Evolutionary conservation across 1,284 basidiomycete species (phyloP).

Genomic region (Tetrapyrgos nigripes): DNA sequence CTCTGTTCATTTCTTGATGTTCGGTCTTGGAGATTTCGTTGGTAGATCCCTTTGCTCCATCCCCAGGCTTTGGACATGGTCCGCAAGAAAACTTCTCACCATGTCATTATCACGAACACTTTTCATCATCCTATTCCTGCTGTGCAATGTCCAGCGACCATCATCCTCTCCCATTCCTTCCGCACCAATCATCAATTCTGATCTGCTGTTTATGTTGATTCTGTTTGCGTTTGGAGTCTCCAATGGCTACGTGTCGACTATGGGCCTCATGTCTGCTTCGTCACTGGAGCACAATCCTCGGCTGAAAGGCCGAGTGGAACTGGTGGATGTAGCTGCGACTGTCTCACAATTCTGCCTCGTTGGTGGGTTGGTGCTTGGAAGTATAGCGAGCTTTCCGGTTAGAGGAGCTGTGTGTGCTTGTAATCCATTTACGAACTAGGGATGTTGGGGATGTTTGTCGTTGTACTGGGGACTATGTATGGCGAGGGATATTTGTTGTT

Average conservation of each 20-base stretch:
- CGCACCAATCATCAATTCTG: slow-evolving; percentile 70
- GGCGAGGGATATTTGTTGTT: no score
- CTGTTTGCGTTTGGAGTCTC: slow-evolving; percentile 77
- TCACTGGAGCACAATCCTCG: slow-evolving; percentile 76
- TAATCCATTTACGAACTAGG: slow-evolving; percentile 62
- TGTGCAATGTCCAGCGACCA: slow-evolving; percentile 78
- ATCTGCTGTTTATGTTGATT: slow-evolving; percentile 76
- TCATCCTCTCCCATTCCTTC: slow-evolving; percentile 29
- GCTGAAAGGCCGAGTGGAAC: slow-evolving; percentile 66
- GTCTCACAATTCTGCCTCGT: slow-evolving; percentile 82
- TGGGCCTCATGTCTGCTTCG: slow-evolving; percentile 76
- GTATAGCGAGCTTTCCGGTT: slow-evolving; percentile 81
- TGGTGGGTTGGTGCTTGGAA: slow-evolving; percentile 77
- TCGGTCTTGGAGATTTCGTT: slow-evolving; percentile 77
- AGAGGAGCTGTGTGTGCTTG: slow-evolving; percentile 69
- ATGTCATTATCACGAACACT: slow-evolving; percentile 74
- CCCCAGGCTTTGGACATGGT: slow-evolving; percentile 71
- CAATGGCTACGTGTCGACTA: slow-evolving; percentile 77
- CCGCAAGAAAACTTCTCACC: slow-evolving; percentile 60
- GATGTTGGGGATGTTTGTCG: not conserved
- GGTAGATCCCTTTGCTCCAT: slow-evolving; percentile 80
- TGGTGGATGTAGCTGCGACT: slow-evolving; percentile 85
- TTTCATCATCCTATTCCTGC: slow-evolving; percentile 85
- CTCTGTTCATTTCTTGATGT: slow-evolving; percentile 76
- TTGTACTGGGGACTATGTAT: no score